These are phyloP conservation scores for Piloderma croceum DNA, from an alignment of 768 basidiomycete species.

Conservation along the genomic window DNA sequence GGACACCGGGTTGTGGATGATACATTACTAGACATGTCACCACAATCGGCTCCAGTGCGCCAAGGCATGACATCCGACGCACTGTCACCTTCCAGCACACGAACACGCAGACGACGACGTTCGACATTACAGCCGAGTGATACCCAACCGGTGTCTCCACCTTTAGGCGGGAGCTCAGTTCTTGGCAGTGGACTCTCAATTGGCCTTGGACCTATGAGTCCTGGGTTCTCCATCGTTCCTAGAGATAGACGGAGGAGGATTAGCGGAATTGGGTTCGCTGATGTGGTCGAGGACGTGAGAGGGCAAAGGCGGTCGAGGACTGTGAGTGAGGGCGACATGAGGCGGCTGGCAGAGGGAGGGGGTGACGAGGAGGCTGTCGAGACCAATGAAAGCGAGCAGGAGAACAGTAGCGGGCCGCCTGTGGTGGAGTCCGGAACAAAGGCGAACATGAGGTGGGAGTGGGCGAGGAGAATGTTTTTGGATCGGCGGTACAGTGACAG, in stretches of 20 bases:
- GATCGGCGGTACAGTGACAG: too few species aligned
- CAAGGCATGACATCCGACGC: neutral
- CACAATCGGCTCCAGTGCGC: neutral
- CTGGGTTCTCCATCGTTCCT: conserved; percentile 70
- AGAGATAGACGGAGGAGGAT: conserved; percentile 42
- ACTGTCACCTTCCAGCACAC: neutral
- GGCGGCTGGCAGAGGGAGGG: conserved; percentile 8
- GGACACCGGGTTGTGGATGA: neutral
- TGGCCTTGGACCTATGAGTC: conserved; percentile 68
- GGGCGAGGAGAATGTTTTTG: conserved; percentile 20
- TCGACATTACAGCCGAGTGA: neutral
- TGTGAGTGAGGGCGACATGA: conserved; percentile 47
- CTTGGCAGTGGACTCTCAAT: conserved; percentile 56
- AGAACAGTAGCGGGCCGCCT: conserved; percentile 7
- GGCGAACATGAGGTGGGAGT: conserved; percentile 22
- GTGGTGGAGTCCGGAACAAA: too few species aligned
- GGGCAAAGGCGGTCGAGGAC: conserved; percentile 36
- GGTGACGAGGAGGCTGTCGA: conserved; percentile 5
- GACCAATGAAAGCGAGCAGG: conserved; percentile 9
- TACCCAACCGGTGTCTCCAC: neutral
- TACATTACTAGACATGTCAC: neutral
- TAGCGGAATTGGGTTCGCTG: conserved; percentile 34
- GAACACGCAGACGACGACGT: neutral
- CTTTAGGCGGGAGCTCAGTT: too few species aligned
- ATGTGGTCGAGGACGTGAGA: conserved; percentile 23